Base-by-base conservation (phyloP, 345 rosid genomes). In the Cochlearia excelsa region DNA sequence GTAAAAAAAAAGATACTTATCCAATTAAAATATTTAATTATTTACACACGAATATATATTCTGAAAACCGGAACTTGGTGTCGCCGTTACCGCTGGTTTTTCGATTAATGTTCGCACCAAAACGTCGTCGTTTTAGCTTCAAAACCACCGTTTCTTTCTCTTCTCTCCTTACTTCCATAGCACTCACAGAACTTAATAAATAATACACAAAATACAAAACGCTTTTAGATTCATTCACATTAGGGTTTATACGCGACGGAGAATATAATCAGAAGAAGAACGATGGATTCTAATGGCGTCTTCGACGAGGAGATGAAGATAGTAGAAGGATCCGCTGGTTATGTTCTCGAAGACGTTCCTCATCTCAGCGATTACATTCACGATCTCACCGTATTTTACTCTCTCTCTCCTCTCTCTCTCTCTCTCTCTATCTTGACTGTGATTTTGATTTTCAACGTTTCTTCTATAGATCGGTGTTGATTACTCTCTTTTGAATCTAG, bases 271-370 rank as follows among this genome's bases (percentile, higher is more conserved):
- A 33, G 30, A 46, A 49, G 46, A 46, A 70, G 28, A 26, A 10
- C 30, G 10, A 70, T 70, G 74, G 69, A 66, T 45, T 70, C 74
- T 6, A 63, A 62, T 45, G 69, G 69, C 49, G 50, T 30, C 49
- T 43, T 30, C 30, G 49, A 70, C 57, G 53, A 67, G 49, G 53
- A 61, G 29, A 63, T 57, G 31, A 82, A 80, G 70, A 6, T 74
- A 57, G 77, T 77, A 37, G 34, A 71, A 30, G 90, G 88, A 28
- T 63, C 62, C 9, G 81, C 69, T 44, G 94, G 96, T 45, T 88
- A 78, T 51, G 77, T 83, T 1, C 90, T 88, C 65, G 85, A 88
- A 77, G 90, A 85, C 63, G 84, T 88, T 57, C 93, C 90, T 76
- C 96, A 88, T 46, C 51, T 85, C 34, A 67, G 71, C 50, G 94